Evolutionary conservation across 2,329 filamentous ascomycete species (phyloP).

Genomic region (Dactylellina haptotyla): DNA sequence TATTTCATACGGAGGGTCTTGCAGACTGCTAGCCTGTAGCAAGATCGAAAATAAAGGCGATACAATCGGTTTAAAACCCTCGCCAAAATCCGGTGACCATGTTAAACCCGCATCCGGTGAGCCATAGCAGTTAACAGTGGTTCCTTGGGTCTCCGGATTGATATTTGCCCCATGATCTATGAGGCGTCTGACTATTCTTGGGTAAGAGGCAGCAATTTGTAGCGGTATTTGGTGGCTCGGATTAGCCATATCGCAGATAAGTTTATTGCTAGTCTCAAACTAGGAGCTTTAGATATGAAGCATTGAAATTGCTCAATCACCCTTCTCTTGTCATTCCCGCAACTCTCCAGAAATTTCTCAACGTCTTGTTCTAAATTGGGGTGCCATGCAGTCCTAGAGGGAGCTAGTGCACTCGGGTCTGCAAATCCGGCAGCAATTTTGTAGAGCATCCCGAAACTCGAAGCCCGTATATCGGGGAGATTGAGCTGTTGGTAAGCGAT

Average conservation of each 20-base stretch:
- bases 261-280: not conserved
- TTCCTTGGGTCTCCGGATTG: not conserved
- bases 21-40: not conserved
- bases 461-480: not conserved
- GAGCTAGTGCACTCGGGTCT: not conserved
- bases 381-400: not conserved
- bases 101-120: not conserved
- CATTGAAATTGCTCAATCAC: not conserved
- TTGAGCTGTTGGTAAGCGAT: slow-evolving; percentile 14
- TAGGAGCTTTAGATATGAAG: not conserved
- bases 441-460: not conserved
- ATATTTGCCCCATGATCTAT: slow-evolving; percentile 5
- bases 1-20: not conserved
- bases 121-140: too few relatives aligned
- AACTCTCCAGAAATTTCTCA: not conserved
- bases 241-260: not conserved
- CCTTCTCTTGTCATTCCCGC: not conserved
- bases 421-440: not conserved
- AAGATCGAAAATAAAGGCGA: not conserved
- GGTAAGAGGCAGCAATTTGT: not conserved
- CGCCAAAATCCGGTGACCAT: not conserved
- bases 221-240: not conserved
- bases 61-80: not conserved
- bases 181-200: not conserved
- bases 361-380: slow-evolving; percentile 1